A percentile compares a stretch with the other conserved stretches of the same genome.
Conservation (phyloP, 768 basidiomycete genomes). For the Auriscalpium vulgare region DNA sequence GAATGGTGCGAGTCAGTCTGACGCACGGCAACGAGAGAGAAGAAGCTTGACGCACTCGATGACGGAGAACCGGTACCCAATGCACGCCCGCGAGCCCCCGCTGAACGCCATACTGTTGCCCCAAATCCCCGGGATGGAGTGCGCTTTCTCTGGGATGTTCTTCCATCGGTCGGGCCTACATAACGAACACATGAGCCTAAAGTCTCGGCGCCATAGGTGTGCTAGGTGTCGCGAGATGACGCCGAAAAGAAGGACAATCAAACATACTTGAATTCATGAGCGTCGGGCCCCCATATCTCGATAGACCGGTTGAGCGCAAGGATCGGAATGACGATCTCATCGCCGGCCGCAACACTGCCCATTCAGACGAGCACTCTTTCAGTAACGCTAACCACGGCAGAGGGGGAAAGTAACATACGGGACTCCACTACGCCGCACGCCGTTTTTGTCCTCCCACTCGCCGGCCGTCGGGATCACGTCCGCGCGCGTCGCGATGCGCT, state of each 20-base stretch:
- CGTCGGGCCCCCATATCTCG: constrained; percentile 30
- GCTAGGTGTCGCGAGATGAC: too few relatives aligned
- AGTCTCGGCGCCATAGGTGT: too few relatives aligned
- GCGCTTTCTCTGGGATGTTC: too few relatives aligned
- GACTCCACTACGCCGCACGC: constrained; percentile 4
- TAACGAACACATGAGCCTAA: too few relatives aligned
- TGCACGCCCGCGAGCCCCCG: too few relatives aligned
- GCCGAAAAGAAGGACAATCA: background rate
- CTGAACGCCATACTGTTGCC: too few relatives aligned
- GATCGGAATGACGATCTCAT: constrained; percentile 25
- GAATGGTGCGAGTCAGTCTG: too few relatives aligned
- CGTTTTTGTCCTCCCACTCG: constrained; percentile 13
- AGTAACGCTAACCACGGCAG: background rate
- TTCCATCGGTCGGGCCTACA: too few relatives aligned
- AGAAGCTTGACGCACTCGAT: too few relatives aligned
- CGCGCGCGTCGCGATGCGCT: constrained; percentile 19
- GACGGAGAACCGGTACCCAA: too few relatives aligned
- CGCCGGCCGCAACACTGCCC: constrained; percentile 16
- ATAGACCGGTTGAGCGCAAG: constrained; percentile 22
- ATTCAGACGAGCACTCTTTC: background rate
- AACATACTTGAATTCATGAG: constrained; percentile 24
- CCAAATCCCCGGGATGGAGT: too few relatives aligned
- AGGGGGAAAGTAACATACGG: constrained; percentile 5
- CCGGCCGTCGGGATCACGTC: constrained; percentile 23
- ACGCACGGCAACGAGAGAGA: too few relatives aligned